Conservation (phyloP, 805 yeast species). For the Suhomyces sp. region DNA sequence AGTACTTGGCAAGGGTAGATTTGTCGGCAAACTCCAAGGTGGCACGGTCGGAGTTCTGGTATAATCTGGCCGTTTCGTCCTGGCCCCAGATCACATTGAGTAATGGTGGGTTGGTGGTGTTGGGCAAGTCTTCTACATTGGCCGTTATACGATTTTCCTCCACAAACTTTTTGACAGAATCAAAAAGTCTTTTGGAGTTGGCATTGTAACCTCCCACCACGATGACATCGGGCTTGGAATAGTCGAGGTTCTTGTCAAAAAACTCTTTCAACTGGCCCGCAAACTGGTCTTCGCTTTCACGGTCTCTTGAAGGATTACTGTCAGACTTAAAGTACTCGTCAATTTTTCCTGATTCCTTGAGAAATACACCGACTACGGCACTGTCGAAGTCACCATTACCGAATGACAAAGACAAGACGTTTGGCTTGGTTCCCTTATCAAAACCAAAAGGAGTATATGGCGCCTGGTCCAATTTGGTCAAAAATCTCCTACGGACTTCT, state of each 20-base stretch:
- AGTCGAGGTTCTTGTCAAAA: conserved; percentile 55
- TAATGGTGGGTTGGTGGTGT: conserved; percentile 48
- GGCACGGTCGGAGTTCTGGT: conserved; percentile 76
- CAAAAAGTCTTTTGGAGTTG: conserved; percentile 58
- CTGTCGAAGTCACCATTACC: conserved; percentile 86
- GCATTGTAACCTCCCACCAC: conserved; percentile 88
- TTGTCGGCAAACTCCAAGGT: conserved; percentile 78
- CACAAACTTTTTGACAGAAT: conserved; percentile 54
- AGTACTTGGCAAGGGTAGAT: conserved; percentile 74
- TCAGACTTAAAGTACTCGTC: conserved; percentile 76
- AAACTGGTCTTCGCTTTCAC: conserved; percentile 44
- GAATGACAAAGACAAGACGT: conserved; percentile 74
- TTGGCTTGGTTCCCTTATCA: conserved; percentile 79
- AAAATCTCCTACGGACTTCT: conserved; percentile 67
- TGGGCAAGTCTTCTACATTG: conserved; percentile 44
- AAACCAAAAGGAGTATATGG: conserved; percentile 82
- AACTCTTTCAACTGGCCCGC: conserved; percentile 65
- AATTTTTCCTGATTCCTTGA: conserved; percentile 79
- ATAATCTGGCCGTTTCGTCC: conserved; percentile 90
- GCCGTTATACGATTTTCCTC: conserved; percentile 52
- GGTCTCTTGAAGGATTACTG: conserved; percentile 55
- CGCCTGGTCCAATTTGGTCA: conserved; percentile 82
- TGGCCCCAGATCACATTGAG: conserved; percentile 77
- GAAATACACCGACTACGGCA: conserved; percentile 77
- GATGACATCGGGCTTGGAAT: conserved; percentile 73